Conservation (phyloP, 192 early-diverging fungal genomes). For the Coemansia sp. region DNA sequence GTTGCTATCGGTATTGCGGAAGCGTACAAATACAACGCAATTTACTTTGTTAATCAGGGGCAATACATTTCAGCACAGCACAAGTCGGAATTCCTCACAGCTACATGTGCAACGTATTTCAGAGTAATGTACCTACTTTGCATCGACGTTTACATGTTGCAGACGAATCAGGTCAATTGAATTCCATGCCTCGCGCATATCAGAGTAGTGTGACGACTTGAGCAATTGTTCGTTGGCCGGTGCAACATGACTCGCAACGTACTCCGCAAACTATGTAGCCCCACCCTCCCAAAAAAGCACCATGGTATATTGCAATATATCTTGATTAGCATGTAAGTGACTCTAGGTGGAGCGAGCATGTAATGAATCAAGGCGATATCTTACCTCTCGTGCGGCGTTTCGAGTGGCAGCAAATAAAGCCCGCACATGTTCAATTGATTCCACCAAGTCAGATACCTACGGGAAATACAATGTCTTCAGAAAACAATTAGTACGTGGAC, state of each 20-base stretch:
- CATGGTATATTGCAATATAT: background rate
- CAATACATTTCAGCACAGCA: background rate
- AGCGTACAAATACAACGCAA: background rate
- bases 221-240: conserved; percentile 13
- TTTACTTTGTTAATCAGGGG: background rate
- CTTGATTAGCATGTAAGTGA: background rate
- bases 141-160: conserved; percentile 19
- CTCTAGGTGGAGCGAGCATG: background rate
- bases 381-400: background rate
- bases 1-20: conserved; percentile 5
- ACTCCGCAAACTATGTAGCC: background rate
- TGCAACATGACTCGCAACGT: background rate
- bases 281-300: background rate
- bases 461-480: background rate
- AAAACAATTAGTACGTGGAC: conserved; percentile 1
- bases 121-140: conserved; percentile 19
- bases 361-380: background rate
- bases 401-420: background rate
- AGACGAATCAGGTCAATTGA: conserved; percentile 18
- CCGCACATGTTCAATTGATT: conserved; percentile 1
- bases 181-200: conserved; percentile 37
- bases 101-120: background rate
- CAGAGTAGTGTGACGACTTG: conserved; percentile 20
- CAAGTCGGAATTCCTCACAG: background rate
- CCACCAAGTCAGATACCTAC: conserved; percentile 6